These are phyloP conservation scores for Euphorbia schlechtendalii DNA, from an alignment of 441 rosid genomes.

Conservation along the genomic window DNA sequence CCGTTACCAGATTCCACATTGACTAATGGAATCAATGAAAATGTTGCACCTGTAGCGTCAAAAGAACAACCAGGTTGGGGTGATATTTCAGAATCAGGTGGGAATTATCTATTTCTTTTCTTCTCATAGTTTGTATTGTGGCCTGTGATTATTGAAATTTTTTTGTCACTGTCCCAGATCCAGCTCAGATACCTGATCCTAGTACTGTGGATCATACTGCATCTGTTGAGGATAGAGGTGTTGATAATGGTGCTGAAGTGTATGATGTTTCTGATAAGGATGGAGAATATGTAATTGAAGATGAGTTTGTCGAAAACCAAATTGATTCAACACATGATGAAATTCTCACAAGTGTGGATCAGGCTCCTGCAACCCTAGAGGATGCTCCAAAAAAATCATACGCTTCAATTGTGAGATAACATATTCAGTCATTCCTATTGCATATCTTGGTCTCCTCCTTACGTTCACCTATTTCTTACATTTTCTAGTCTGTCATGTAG, in stretches of 20 bases:
- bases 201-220: constrained; percentile 36
- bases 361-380: constrained; percentile 38
- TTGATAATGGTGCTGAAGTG: constrained; percentile 50
- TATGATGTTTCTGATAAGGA: constrained; percentile 68
- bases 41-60: constrained; percentile 33
- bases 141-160: constrained; percentile 14
- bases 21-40: constrained; percentile 33
- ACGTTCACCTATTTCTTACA: constrained; percentile 6
- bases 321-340: constrained; percentile 30
- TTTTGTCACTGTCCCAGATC: constrained; percentile 35
- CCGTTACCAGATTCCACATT: constrained; percentile 23
- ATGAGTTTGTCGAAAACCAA: constrained; percentile 40
- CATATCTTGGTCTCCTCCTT: background rate
- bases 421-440: constrained; percentile 1
- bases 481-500: constrained; percentile 31
- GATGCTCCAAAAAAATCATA: constrained; percentile 61
- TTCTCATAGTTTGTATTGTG: background rate
- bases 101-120: background rate
- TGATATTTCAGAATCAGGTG: constrained; percentile 39
- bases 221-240: constrained; percentile 51
- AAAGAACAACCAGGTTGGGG: constrained; percentile 41
- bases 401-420: constrained; percentile 71
- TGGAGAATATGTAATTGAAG: constrained; percentile 61
- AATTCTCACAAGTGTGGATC: constrained; percentile 22
- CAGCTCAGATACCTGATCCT: constrained; percentile 30